Evolutionary conservation across 1,284 basidiomycete genomes (phyloP), one percentile per base, ranked within the genome.

Genomic region (Polyporus tsugae): DNA sequence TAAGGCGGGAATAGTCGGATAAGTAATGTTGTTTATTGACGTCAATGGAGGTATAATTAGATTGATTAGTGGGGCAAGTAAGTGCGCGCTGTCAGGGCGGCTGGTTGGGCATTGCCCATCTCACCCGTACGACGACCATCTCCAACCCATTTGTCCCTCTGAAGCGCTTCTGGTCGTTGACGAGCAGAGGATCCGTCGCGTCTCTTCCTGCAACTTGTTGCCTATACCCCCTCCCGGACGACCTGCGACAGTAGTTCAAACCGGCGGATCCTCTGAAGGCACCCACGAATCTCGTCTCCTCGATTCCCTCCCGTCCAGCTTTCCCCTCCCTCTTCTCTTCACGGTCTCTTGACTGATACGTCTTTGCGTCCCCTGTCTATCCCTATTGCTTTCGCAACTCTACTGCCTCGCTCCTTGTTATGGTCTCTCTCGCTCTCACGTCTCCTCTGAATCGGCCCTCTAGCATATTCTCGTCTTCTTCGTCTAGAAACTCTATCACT

Each of bases 261-360:
- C 80, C 83, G 85, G 81, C 85, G 86, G 85, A 85, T 87, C 84
- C 83, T 85, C 85, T 77, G 71, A 75, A 59, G 70, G 69, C 74
- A 64, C 63, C 66, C 69, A 65, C 62, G 60, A 60, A 63, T 69
- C 58, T 63, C 55, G 63, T 52, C 41, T 62, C 55, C 65, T 68
- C 70, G 68, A 68, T 59, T 57, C 66, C 60, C 57, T 59, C 52
- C 67, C 44, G 19, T 35, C 63, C 68, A 29, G 58, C 59, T 53
- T 60, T 53, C 70, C 60, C 62, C 36, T 66, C 68, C 42, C 61
- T 63, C 72, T 70, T 70, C 70, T 70, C 70, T 70, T 68, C 73
- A 52, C 66, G 68, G 67, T 69, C 58, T 36, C 53, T 59, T 25
- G 42, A 33, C 55, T 35, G 57, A 44, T 53, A 63, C 72, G 69